Base-by-base conservation (phyloP, 2,329 filamentous ascomycete genomes). In the Alternaria tenuissima region DNA sequence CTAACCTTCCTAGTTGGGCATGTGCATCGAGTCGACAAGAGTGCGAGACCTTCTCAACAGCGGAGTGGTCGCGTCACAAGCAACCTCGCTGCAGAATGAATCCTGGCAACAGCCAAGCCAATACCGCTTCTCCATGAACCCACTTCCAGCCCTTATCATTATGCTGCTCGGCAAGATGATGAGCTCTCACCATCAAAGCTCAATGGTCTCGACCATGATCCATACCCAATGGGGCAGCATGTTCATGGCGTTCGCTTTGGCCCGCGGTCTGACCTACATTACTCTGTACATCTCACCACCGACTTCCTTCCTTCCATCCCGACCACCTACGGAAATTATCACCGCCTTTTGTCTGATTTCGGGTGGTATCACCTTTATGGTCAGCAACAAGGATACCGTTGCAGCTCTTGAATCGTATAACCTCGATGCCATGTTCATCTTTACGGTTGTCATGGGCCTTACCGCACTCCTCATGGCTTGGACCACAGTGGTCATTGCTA, bases 171-270 rank as follows among this genome's bases (percentile, higher is more conserved):
- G 95, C 34, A 87, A 94, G 76, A 95, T 97, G 91, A 98, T 98
- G 94, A 91, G 91, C 73, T 93, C 91, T 26, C 94, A 98, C 78
- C 92, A 94, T 60, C 94, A 97, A 76, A 78, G 83, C 28, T 91
- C 88, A 61, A 92, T 93, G 89, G 85, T 93, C 47, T 94, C 93
- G 9, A 92, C 89, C 67, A 97, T 95, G 92, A 87, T 98, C 49
- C 94, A 98, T 81, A 90, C 90, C 74, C 94, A 97, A 79, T 98
- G 94, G 94, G 94, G 94, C 26, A 89, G 88, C 71, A 85, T 98
- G 67, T 85, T 98, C 54, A 86, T 92, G 47, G 93, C 90, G 26
- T 94, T 93, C 55, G 90, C 93, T 0, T 84, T 96, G 59, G 89
- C 93, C 24, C 88, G 94, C 47, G 88, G 85, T 2, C 81, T 92